Percentiles rank a stretch among this genome's conserved stretches.
phyloP scores from a whole-genome alignment of 257 asterid genomes.

The Paulownia fortunei region DNA sequence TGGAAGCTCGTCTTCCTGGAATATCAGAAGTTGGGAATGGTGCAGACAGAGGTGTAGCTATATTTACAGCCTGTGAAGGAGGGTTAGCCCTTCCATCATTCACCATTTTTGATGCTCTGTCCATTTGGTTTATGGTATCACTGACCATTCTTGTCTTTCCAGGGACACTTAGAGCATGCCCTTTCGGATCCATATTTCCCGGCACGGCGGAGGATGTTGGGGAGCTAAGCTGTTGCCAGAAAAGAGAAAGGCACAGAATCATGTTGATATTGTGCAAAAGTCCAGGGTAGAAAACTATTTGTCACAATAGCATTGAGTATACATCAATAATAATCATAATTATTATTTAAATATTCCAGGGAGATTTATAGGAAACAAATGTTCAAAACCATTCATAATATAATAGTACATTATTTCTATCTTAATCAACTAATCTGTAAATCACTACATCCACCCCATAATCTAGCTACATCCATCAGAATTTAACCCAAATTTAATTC shows the following conservation, averaged over 20 bases:
- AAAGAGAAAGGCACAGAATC: constrained; percentile 16
- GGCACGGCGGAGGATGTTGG: constrained; percentile 43
- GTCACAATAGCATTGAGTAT: not conserved
- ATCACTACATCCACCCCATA: constrained; percentile 1
- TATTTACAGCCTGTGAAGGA: constrained; percentile 40
- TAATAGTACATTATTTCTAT: not conserved
- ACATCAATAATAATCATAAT: constrained; percentile 3
- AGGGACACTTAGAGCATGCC: constrained; percentile 38
- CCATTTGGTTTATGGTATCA: constrained; percentile 46
- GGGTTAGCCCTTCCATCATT: constrained; percentile 59
- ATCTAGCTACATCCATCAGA: constrained; percentile 16
- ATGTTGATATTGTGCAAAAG: not conserved
- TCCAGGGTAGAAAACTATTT: constrained; percentile 3
- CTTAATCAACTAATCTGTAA: not conserved
- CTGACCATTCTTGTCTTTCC: constrained; percentile 36
- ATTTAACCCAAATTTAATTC: constrained; percentile 11
- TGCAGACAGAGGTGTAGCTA: constrained; percentile 41
- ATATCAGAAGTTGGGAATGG: constrained; percentile 41
- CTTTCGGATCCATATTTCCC: constrained; percentile 48
- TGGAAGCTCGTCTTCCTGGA: constrained; percentile 49
- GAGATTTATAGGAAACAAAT: not conserved
- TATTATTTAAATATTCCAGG: not conserved
- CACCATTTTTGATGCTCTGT: constrained; percentile 59
- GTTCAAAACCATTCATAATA: not conserved
- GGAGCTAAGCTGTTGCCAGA: constrained; percentile 49